Base-by-base conservation (phyloP, 495 filamentous ascomycete genomes). In the Penicillium paxilli region DNA sequence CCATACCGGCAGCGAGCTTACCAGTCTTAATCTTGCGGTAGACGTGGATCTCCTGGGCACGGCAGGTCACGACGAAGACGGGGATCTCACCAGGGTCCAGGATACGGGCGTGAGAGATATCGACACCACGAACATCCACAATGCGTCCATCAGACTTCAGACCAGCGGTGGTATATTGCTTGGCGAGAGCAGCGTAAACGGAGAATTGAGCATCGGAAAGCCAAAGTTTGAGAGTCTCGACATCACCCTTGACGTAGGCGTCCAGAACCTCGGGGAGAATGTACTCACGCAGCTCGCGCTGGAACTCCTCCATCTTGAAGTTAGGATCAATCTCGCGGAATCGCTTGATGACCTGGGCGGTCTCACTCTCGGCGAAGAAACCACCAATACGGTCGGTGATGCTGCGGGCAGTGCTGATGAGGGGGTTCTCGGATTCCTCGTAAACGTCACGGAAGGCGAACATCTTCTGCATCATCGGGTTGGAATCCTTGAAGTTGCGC, bases 321-420 rank as follows among this genome's bases (percentile, higher is more conserved):
- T 78, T 85, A 11, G 94, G 95, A 62, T 98, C 95, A 83, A 98
- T 95, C 55, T 91, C 84, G n/a, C 92, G 85, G 76, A 98, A 93
- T 70, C 91, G 96, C 76, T 95, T 96, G 78, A 98, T 93, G 3
- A 98, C 94, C 78, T 81, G 85, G 14, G 94, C 94, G 10, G 94
- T 96, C 72, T 98, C 94, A 69, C 96, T 98, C 69, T 98, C 94
- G 30, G 94, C 94, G 58, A 98, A 98, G 73, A 97, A 98, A 22
- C 95, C 91, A 44, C 89, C 91, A 24, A 98, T 81, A 37, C 89
- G 83, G 70, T 98, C 94, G 10, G 92, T 90, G 55, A 98, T 95
- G 71, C 88, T 91, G 60, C 94, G 88, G 2, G 93, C 94, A 5
- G 91, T 96, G 40, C 85, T 87, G 66, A 98, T 91, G 17, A 98